Evolutionary conservation across 768 basidiomycete species (phyloP).

Genomic region (Rhodosporidiobolus sp.): DNA sequence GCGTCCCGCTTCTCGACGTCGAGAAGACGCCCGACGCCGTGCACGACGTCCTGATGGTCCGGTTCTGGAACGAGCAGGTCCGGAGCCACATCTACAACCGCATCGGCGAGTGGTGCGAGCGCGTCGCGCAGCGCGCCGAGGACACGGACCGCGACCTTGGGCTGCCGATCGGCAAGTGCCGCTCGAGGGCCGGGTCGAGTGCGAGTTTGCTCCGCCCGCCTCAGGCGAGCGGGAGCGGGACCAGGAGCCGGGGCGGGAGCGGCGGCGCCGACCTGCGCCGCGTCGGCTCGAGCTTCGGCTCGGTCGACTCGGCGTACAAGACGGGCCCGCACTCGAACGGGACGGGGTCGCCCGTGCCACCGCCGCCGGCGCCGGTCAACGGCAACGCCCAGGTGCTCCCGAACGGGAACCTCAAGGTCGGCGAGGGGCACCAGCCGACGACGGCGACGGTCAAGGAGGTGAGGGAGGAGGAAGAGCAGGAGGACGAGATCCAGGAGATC

Average conservation of each 20-base stretch:
- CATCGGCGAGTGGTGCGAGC: conserved; percentile 24
- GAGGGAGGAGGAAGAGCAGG: not conserved
- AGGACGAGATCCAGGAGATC: not conserved
- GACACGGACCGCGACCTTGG: not conserved
- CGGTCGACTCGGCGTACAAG: not conserved
- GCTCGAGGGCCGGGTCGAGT: not conserved
- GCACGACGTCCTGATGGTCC: conserved; percentile 35
- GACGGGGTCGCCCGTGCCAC: not conserved
- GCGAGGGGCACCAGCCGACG: not conserved
- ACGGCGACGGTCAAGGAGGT: not conserved
- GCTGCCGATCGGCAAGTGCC: not conserved
- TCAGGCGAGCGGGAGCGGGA: not conserved
- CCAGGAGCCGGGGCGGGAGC: not conserved
- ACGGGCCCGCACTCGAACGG: not conserved
- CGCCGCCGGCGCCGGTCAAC: not conserved
- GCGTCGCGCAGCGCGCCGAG: not conserved
- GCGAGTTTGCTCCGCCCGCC: not conserved
- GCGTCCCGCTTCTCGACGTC: conserved; percentile 14
- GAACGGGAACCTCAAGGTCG: conserved; percentile 7
- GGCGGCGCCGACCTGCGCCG: conserved; percentile 4
- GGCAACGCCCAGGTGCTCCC: not conserved
- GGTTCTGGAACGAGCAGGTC: conserved; percentile 35
- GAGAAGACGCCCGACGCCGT: conserved; percentile 30
- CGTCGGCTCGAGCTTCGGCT: not conserved
- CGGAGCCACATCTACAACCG: conserved; percentile 4